Base-by-base conservation (phyloP, 345 rosid species). In the Erysimum cheiranthoides region DNA sequence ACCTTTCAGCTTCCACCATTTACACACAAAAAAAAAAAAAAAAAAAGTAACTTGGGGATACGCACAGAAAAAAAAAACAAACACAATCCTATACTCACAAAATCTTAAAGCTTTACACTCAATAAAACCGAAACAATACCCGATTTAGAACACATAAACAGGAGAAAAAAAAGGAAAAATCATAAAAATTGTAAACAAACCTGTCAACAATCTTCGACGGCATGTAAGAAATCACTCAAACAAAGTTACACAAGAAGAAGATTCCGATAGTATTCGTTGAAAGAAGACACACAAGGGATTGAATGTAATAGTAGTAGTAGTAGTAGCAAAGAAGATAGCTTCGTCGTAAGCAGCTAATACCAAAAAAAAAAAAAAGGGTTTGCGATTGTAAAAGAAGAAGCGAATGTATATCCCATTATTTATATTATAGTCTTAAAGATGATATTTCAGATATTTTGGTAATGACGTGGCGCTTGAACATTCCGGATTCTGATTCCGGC, bases 391-490 rank as follows among this genome's bases (percentile, higher is more conserved):
- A 3, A 14, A 10, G 10, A 3, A 4, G 16, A 54, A 17, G 61
- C 77, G 62, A 73, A 21, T 21, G n/a, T 21, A 1, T 21, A 21
- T 21, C 1, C 1, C 1, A 21, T 21, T 40, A 40, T 6, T 14
- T 81, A 79, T 82, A 82, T 83, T 43, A 77, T 63, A 56, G 17
- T 2, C 3, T 18, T 16, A 25, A 46, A n/a, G n/a, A n/a, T n/a
- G 89, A 86, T 85, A 86, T 81, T 86, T 85, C 73, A 62, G 84
- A 81, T 72, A 76, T 73, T 81, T 69, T 51, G 16, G 40, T 63
- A 49, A 40, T 62, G 69, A 73, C 81, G 81, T 76, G 81, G 52
- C 78, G 16, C 39, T 47, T 47, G 79, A 77, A 68, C 75, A 28
- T 81, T 73, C 84, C 53, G 4, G 76, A 81, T 61, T 50, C 58